A percentile compares a stretch with the other conserved stretches of the same genome.
Conservation (phyloP, 352 stramenopile species). For the Phytopythium oedochilum region DNA sequence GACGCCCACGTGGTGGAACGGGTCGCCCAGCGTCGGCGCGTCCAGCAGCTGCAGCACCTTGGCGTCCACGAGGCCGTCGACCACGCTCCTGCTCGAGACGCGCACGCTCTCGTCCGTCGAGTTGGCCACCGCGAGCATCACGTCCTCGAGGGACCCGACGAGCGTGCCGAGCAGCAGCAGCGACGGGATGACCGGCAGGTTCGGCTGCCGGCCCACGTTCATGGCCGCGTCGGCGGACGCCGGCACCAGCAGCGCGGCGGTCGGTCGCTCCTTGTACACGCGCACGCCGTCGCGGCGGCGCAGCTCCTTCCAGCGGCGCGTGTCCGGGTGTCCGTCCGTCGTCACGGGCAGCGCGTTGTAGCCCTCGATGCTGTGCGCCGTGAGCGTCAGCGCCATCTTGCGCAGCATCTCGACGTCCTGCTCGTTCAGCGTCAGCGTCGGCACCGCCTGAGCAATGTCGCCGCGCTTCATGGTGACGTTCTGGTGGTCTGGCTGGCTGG, state of each 20-base stretch:
- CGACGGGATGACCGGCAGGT: conserved; percentile 11
- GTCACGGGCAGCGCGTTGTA: conserved; percentile 21
- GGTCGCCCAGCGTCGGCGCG: conserved; percentile 13
- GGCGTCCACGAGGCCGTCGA: conserved; percentile 14
- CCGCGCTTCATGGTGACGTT: conserved; percentile 2
- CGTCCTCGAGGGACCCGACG: conserved; percentile 18
- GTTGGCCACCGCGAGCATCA: conserved; percentile 18
- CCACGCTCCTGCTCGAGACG: conserved; percentile 12
- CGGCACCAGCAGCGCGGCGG: conserved; percentile 1
- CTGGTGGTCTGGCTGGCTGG: neutral
- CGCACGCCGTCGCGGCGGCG: conserved; percentile 14
- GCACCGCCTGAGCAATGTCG: conserved; percentile 10
- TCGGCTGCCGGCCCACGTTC: conserved; percentile 1
- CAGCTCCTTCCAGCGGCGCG: conserved; percentile 17
- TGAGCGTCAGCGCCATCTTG: conserved; percentile 16
- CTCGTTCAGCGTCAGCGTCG: conserved; percentile 9
- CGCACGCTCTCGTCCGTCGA: conserved; percentile 15
- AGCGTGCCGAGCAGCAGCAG: conserved; percentile 17
- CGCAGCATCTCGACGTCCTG: conserved; percentile 14
- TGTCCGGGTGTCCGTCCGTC: conserved; percentile 12
- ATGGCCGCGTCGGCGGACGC: conserved; percentile 4
- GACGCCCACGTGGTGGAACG: conserved; percentile 18
- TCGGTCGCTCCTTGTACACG: conserved; percentile 16
- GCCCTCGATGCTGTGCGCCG: conserved; percentile 16
- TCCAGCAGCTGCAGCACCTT: conserved; percentile 17